Evolutionary conservation across 176 grass and related monocot species (phyloP).

Genomic region (Oryza meyeriana): DNA sequence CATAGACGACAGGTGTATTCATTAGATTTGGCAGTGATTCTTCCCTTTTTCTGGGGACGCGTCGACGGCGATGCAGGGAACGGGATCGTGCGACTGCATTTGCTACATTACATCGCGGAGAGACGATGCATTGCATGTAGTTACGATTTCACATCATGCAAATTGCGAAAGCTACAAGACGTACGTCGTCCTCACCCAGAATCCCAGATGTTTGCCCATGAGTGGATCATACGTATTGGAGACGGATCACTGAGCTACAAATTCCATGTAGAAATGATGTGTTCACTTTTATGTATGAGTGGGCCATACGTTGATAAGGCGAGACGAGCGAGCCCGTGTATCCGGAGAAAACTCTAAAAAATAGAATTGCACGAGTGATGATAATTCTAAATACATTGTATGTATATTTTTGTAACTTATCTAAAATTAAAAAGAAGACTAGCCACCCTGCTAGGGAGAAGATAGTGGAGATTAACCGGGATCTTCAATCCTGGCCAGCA

Average conservation of each 20-base stretch:
- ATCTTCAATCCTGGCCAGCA: too few relatives aligned
- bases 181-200: background rate
- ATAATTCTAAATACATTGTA: too few relatives aligned
- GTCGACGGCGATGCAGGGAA: background rate
- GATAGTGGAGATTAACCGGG: too few relatives aligned
- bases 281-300: too few relatives aligned
- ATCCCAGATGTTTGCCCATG: background rate
- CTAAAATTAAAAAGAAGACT: too few relatives aligned
- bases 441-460: too few relatives aligned
- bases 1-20: too few relatives aligned
- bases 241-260: background rate
- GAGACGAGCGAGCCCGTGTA: too few relatives aligned
- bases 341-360: too few relatives aligned
- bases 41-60: background rate
- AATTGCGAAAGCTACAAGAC: background rate
- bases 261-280: background rate
- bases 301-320: too few relatives aligned
- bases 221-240: background rate
- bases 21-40: background rate
- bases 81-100: conserved; percentile 3
- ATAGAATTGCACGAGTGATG: too few relatives aligned
- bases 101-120: background rate
- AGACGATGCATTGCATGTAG: background rate
- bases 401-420: too few relatives aligned
- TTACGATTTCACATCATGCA: background rate